These are phyloP conservation scores for Pseudocercospora fijiensis DNA, from an alignment of 2,329 filamentous ascomycete species.

Conservation along the genomic window DNA sequence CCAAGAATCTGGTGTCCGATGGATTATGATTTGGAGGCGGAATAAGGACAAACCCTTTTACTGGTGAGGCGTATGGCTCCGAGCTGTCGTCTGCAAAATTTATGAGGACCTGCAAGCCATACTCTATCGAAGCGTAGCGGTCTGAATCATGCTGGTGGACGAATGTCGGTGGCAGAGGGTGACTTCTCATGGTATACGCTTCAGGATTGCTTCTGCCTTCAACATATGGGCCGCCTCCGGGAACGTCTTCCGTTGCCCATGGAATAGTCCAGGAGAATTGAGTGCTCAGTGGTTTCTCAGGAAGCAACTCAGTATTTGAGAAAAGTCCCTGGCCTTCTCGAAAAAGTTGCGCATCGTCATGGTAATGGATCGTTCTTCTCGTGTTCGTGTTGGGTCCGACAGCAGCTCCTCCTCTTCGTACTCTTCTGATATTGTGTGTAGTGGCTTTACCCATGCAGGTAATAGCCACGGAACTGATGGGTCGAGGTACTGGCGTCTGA, in stretches of 20 bases:
- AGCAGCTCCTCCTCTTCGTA: background rate
- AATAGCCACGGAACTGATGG: background rate
- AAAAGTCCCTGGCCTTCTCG: background rate
- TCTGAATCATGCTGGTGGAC: background rate
- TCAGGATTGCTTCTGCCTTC: background rate
- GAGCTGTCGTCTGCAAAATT: background rate
- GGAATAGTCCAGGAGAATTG: constrained; percentile 2
- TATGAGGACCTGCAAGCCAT: constrained; percentile 1
- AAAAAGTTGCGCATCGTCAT: background rate
- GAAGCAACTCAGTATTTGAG: background rate
- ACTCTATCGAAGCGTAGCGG: constrained; percentile 2
- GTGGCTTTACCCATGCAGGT: background rate
- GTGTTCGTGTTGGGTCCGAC: background rate
- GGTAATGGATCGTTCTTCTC: background rate
- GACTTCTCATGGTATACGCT: background rate
- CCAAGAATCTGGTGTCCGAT: background rate
- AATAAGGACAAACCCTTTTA: background rate
- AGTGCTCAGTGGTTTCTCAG: background rate
- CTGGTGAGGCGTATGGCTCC: constrained; percentile 4
- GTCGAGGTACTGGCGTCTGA: background rate
- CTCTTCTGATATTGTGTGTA: background rate
- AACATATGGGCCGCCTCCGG: background rate
- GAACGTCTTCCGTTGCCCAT: background rate
- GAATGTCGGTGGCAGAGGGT: background rate
- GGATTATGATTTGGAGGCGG: background rate